Base-by-base conservation (phyloP, 495 filamentous ascomycete species). In the Staphylotrichum longicolle region DNA sequence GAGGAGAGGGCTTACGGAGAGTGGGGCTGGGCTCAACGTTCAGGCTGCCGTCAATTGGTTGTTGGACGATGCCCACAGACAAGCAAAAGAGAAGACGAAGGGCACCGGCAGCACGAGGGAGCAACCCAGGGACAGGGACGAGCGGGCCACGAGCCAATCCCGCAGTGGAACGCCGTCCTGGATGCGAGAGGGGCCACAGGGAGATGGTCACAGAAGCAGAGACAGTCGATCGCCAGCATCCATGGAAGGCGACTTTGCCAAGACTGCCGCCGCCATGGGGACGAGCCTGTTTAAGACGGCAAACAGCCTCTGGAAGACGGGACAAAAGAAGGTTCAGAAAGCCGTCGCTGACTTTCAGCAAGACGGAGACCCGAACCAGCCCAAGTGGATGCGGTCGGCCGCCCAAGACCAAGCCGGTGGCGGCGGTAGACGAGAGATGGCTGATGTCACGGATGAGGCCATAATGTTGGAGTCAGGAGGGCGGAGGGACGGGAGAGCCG, bases 311-410 rank as follows among this genome's bases (percentile, higher is more conserved):
- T 98, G 94, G 94, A 98, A 96, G 72, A 88, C 87, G 6, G 87
- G 92, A 3, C 91, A 90, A 65, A 98, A 96, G 74, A 93, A 89
- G 70, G 85, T 98, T n/a, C 93, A 96, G 68, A 91, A 91, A 71
- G 94, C 91, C 12, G 90, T 98, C 12, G 85, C 90, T 14, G 94
- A 98, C 20, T 88, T 97, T 63, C 93, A 96, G 53, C 79, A 82
- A 50, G 82, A 84, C 8, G 69, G 85, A 34, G 94, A 96, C 70
- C 79, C 90, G 2, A 91, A 71, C 68, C 90, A 96, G 69, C 94
- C 94, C 2, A 93, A 90, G 66, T 98, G 94, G 94, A 96, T 98
- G 93, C 83, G 85, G 66, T 89, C 91, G 55, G 78, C 82, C 30
- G 78, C 80, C 33, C 63, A 75, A 55, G 77, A 79, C 14, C 66